These are phyloP conservation scores for Lanmaoa rubissima DNA, from an alignment of 768 basidiomycete species.

Conservation along the genomic window DNA sequence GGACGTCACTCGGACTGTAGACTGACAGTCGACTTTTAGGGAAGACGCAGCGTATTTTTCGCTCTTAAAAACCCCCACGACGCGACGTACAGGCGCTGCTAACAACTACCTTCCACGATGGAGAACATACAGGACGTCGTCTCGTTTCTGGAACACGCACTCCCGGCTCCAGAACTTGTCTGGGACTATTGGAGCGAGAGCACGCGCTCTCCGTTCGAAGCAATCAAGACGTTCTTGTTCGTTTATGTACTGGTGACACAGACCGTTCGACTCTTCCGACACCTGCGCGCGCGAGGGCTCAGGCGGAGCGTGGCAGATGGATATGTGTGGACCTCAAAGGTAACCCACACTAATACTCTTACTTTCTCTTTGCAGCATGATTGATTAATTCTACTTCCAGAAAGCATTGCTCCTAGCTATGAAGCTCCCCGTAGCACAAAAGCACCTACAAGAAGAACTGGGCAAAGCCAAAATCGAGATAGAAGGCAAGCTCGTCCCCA, in stretches of 20 bases:
- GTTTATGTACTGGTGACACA: constrained; percentile 33
- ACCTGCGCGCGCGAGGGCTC: constrained; percentile 39
- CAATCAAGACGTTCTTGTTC: constrained; percentile 35
- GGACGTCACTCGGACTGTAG: background rate
- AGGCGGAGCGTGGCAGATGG: constrained; percentile 23
- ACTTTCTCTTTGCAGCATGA: no score
- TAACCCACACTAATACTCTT: background rate
- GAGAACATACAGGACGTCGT: constrained; percentile 3
- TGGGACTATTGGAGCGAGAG: constrained; percentile 15
- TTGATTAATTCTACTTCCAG: constrained; percentile 31
- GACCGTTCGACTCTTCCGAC: constrained; percentile 28
- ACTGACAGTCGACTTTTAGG: background rate
- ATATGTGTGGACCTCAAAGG: constrained; percentile 30
- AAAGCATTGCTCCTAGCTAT: constrained; percentile 54
- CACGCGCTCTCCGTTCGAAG: constrained; percentile 24
- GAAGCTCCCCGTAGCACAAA: constrained; percentile 56
- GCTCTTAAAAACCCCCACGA: background rate
- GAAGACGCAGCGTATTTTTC: no score
- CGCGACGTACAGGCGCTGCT: background rate
- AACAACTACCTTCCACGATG: background rate
- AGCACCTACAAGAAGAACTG: constrained; percentile 63
- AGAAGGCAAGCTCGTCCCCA: constrained; percentile 64
- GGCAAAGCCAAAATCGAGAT: constrained; percentile 62
- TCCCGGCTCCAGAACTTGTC: constrained; percentile 4
- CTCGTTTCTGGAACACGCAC: constrained; percentile 7